A percentile compares a stretch with the other conserved stretches of the same genome.
Conservation (phyloP, 2,329 filamentous ascomycete species). For the Paraconiothyrium sp. region DNA sequence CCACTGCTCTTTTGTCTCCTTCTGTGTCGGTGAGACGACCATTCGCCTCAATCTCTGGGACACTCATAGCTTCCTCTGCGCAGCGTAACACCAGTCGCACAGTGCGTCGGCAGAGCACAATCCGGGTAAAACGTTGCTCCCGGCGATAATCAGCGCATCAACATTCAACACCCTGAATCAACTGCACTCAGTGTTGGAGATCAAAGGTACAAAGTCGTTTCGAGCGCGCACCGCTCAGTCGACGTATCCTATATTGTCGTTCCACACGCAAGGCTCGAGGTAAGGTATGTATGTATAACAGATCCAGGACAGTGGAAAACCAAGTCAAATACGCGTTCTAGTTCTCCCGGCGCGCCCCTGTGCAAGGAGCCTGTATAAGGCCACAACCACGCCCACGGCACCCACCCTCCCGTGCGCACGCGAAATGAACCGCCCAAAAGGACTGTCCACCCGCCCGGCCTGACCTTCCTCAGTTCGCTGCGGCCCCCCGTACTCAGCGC, state of each 20-base stretch:
- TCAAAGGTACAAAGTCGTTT: too few species aligned
- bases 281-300: not conserved
- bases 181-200: too few species aligned
- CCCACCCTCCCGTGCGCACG: not conserved
- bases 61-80: conserved; percentile 3
- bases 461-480: not conserved
- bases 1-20: conserved; percentile 4
- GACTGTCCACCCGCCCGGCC: too few species aligned
- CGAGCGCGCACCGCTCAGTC: too few species aligned
- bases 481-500: not conserved
- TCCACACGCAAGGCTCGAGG: not conserved
- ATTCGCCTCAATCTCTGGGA: conserved; percentile 6
- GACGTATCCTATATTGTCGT: too few species aligned
- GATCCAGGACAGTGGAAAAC: not conserved
- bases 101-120: conserved; percentile 2
- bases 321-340: not conserved
- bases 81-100: conserved; percentile 1
- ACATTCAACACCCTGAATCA: not conserved
- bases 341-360: too few species aligned
- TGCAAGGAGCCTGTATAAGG: too few species aligned
- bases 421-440: not conserved
- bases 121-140: conserved; percentile 11
- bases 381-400: not conserved
- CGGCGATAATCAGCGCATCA: not conserved
- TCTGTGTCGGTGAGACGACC: not conserved